These are phyloP conservation scores for Melastoma candidum DNA, from an alignment of 441 rosid species.

Conservation along the genomic window DNA sequence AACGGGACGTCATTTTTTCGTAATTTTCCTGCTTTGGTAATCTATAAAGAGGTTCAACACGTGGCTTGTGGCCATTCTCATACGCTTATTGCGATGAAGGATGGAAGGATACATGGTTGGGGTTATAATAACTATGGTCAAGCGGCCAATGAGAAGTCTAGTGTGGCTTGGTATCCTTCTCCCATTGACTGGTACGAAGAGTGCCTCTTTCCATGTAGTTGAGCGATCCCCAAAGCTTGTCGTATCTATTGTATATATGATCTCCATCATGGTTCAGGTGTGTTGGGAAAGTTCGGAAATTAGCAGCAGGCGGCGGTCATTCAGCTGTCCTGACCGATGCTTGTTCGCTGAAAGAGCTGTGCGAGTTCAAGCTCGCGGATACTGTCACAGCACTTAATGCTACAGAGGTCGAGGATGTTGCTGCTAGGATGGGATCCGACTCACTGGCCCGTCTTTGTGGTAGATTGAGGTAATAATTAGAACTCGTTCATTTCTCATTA, in stretches of 20 bases:
- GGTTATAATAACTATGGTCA: constrained; percentile 96
- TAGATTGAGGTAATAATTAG: constrained; percentile 54
- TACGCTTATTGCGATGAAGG: constrained; percentile 61
- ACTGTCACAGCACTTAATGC: constrained; percentile 59
- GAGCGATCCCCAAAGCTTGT: no score
- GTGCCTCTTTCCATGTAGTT: neutral
- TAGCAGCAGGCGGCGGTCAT: constrained; percentile 97
- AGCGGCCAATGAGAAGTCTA: constrained; percentile 83
- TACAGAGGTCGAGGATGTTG: constrained; percentile 65
- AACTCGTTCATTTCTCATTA: neutral
- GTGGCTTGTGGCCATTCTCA: constrained; percentile 97
- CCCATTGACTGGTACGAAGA: constrained; percentile 83
- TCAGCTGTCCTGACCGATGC: constrained; percentile 93
- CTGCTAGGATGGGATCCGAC: constrained; percentile 72
- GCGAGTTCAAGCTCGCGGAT: constrained; percentile 93
- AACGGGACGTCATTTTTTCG: constrained; percentile 29
- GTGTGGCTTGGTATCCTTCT: constrained; percentile 92
- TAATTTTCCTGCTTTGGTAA: constrained; percentile 65
- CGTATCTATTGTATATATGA: no score
- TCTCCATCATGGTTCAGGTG: constrained; percentile 42
- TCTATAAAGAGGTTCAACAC: constrained; percentile 58
- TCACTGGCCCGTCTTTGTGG: constrained; percentile 86
- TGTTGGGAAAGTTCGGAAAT: constrained; percentile 80
- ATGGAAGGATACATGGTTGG: constrained; percentile 88
- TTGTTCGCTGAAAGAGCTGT: constrained; percentile 81